Base-by-base conservation (phyloP, 805 yeast genomes). In the Wickerhamomyces pijperi region DNA sequence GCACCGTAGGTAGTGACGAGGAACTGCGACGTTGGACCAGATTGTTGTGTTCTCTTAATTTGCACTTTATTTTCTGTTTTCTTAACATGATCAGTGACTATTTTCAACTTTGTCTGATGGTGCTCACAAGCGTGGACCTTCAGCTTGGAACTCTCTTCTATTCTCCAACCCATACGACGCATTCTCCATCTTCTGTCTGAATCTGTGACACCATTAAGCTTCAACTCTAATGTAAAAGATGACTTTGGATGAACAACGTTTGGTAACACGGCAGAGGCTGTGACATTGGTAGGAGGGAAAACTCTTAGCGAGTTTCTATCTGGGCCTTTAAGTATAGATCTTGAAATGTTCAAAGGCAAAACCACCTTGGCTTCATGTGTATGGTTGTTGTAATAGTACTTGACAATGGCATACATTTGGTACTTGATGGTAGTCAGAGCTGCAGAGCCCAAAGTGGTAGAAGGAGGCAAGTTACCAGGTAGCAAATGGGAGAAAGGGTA, bases 221-320 rank as follows among this genome's bases (percentile, higher is more conserved):
- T 76, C 52, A 92, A 64, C 53, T 87, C 97, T 18, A 90, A 68
- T 0, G 92, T 82, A 53, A 92, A 85, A 1, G 80, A 68, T 0
- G 95, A 81, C 55, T 83, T 80, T 12, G 97, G 97, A 57, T 84
- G 84, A 25, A 84, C 72, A 14, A 87, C 95, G 46, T 82, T 82
- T 2, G 98, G 98, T 37, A 92, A 64, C 14, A 79, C 82, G 8
- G 94, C 92, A 20, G 82, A 75, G 6, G 95, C 94, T 3, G 86
- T 79, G 29, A 92, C 79, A 34, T 82, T 83, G 0, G 97, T 90
- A 7, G 99, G 97, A 1, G 98, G 98, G 59, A 92, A 92, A 1
- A 92, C 84, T 44, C 99, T 72, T 31, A 86, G 62, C 1, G 95
- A 84, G 53, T 83, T 85, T 49, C 87, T 70, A 55, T 88, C 96